Conservation (phyloP, 306 rosid species). For the Prunus campanulata region DNA sequence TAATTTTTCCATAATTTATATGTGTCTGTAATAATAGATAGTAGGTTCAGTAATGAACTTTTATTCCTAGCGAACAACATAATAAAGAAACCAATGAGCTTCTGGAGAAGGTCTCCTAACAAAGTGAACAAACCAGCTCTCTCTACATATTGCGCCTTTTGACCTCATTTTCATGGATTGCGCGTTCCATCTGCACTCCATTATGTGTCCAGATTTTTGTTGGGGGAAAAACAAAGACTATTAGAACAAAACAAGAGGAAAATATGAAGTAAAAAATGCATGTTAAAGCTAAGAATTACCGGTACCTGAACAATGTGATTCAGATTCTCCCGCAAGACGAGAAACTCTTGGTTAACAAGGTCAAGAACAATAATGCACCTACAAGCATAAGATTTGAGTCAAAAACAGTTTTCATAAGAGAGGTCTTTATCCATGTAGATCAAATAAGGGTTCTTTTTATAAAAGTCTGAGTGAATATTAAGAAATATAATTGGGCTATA, state of each 20-base stretch:
- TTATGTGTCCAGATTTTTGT: background rate
- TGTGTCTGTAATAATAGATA: too few relatives aligned
- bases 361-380: background rate
- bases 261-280: background rate
- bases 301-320: background rate
- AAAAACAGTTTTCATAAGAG: too few relatives aligned
- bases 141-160: background rate
- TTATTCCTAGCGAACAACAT: too few relatives aligned
- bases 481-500: too few relatives aligned
- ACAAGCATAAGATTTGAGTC: background rate
- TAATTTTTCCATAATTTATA: too few relatives aligned
- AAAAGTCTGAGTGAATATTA: too few relatives aligned
- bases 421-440: too few relatives aligned
- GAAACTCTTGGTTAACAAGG: background rate
- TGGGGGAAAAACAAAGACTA: background rate
- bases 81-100: too few relatives aligned
- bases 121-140: background rate
- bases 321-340: background rate
- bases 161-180: background rate
- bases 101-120: too few relatives aligned
- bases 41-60: too few relatives aligned
- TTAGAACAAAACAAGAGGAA: background rate
- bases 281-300: background rate
- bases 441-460: too few relatives aligned
- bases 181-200: background rate